A percentile compares a stretch with the other conserved stretches of the same genome.
phyloP scores from a whole-genome alignment of 305 asterid species.

The Ajuga reptans region DNA sequence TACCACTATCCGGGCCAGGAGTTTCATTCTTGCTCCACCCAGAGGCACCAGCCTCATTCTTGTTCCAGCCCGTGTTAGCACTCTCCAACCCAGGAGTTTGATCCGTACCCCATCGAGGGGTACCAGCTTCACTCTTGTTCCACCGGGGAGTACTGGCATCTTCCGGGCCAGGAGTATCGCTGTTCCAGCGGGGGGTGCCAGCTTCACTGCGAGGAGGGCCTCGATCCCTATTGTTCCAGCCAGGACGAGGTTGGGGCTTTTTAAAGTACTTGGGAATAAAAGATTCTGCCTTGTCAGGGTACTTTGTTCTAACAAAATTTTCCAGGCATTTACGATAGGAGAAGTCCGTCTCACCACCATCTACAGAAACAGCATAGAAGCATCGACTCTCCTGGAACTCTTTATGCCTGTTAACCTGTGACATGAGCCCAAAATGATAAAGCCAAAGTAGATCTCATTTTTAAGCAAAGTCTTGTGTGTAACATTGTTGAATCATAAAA shows the following conservation, averaged over 20 bases:
- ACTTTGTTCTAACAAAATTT: slow-evolving; percentile 43
- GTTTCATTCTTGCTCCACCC: neutral
- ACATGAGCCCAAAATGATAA: slow-evolving; percentile 13
- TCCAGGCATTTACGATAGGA: slow-evolving; percentile 78
- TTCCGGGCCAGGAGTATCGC: slow-evolving; percentile 21
- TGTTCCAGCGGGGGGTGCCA: slow-evolving; percentile 34
- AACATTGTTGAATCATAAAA: neutral
- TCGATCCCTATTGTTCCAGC: slow-evolving; percentile 39
- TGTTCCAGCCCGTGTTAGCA: slow-evolving; percentile 18
- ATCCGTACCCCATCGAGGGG: slow-evolving; percentile 13
- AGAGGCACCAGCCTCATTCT: neutral
- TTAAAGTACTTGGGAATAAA: slow-evolving; percentile 58
- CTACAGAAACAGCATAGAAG: slow-evolving; percentile 61
- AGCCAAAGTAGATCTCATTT: neutral
- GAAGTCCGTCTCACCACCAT: slow-evolving; percentile 68
- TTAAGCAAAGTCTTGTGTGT: neutral
- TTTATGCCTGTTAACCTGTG: slow-evolving; percentile 60
- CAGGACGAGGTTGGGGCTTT: slow-evolving; percentile 51
- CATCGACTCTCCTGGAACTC: slow-evolving; percentile 76
- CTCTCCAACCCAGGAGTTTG: neutral
- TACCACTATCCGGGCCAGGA: neutral
- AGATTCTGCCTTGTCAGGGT: slow-evolving; percentile 60
- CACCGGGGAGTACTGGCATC: slow-evolving; percentile 19
- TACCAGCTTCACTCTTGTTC: slow-evolving; percentile 16
- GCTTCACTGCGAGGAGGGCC: slow-evolving; percentile 33